Evolutionary conservation across 2,329 filamentous ascomycete species (phyloP).

Genomic region (Trichoderma brevicompactum): DNA sequence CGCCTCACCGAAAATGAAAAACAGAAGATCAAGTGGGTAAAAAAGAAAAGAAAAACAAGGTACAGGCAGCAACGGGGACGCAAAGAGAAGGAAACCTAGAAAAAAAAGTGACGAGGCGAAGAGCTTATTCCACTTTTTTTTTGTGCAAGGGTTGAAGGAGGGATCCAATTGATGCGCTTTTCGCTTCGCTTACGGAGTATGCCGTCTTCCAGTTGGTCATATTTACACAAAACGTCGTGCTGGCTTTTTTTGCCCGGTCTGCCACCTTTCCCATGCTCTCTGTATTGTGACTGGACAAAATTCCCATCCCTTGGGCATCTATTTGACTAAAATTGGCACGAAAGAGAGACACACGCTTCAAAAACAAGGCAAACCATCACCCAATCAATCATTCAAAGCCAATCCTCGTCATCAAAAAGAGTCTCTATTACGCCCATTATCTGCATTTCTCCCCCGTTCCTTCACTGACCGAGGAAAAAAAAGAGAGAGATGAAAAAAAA

Average conservation of each 20-base stretch:
- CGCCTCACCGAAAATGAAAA: neutral
- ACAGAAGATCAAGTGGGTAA: no score
- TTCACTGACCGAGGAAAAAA: neutral
- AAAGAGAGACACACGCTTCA: neutral
- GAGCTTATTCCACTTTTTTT: neutral
- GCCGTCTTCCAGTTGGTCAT: neutral
- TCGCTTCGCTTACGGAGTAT: neutral
- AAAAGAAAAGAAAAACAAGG: no score
- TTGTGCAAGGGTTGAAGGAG: no score
- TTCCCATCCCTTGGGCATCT: slow-evolving; percentile 11
- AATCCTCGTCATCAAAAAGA: neutral
- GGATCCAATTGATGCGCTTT: neutral
- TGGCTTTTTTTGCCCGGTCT: neutral
- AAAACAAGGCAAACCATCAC: neutral
- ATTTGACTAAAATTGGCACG: neutral
- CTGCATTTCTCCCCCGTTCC: neutral
- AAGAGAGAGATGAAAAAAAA: neutral
- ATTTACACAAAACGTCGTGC: neutral
- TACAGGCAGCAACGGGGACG: no score
- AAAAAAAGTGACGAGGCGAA: neutral
- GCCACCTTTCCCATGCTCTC: neutral
- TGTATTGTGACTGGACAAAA: neutral
- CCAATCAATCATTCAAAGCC: neutral
- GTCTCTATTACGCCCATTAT: no score
- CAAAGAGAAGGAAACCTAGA: no score